phyloP scores from a whole-genome alignment of 108 stramenopile genomes.

The Fragilariopsis cylindrus region DNA sequence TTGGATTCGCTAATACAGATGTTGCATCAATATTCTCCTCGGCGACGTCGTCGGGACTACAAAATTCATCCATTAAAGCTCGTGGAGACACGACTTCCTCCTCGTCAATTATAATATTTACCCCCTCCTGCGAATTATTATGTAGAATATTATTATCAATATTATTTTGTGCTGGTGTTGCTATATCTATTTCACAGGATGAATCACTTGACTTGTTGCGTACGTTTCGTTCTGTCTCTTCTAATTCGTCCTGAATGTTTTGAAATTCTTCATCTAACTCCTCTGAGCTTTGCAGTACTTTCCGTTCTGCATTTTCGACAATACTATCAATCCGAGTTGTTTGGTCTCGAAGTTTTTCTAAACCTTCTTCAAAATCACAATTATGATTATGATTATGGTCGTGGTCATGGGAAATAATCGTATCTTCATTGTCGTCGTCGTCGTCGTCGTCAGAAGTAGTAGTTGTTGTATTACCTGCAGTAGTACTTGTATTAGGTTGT shows the following conservation, averaged over 20 bases:
- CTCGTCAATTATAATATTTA: no score
- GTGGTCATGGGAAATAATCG: background rate
- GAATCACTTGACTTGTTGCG: background rate
- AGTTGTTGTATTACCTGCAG: no score
- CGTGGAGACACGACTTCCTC: background rate
- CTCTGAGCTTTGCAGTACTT: background rate
- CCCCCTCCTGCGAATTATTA: no score
- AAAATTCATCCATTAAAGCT: background rate
- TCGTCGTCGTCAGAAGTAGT: background rate
- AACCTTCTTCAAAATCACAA: background rate
- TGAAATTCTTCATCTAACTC: background rate
- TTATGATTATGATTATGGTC: background rate
- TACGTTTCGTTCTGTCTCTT: background rate
- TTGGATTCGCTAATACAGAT: background rate
- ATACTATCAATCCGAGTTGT: background rate
- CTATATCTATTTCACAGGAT: no score
- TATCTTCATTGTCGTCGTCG: background rate
- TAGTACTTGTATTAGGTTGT: background rate
- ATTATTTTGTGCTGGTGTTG: background rate
- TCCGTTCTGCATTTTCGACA: background rate
- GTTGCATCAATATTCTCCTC: background rate
- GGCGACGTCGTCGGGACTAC: no score
- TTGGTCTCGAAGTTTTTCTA: constrained; percentile 3
- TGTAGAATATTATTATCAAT: no score
- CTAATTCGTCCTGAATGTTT: background rate